A percentile compares a stretch with the other conserved stretches of the same genome.
These are phyloP conservation scores for Ustilago curta DNA, from an alignment of 1,284 basidiomycete genomes.

Conservation along the genomic window DNA sequence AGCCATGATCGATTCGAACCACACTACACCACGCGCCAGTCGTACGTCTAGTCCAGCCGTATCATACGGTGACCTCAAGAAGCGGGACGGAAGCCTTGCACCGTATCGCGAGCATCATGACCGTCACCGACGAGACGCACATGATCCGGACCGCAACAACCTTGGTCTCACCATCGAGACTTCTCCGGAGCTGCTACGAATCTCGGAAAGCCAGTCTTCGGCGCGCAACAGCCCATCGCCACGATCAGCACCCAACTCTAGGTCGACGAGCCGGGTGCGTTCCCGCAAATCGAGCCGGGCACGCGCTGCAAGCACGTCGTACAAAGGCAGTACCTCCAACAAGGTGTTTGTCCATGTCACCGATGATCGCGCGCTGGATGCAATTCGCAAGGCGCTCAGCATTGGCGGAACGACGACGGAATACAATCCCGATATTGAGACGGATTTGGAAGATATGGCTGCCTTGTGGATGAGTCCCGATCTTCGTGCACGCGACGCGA, in stretches of 20 bases:
- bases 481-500: slow-evolving; percentile 20
- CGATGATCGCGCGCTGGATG: slow-evolving; percentile 57
- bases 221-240: slow-evolving; percentile 19
- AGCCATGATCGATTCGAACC: slow-evolving; percentile 50
- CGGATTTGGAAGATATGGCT: slow-evolving; percentile 31
- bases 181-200: slow-evolving; percentile 41
- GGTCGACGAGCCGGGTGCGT: slow-evolving; percentile 43
- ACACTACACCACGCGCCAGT: slow-evolving; percentile 48
- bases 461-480: slow-evolving; percentile 35
- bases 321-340: slow-evolving; percentile 25
- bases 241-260: slow-evolving; percentile 35
- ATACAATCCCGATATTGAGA: slow-evolving; percentile 40
- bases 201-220: slow-evolving; percentile 18
- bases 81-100: slow-evolving; percentile 30
- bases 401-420: slow-evolving; percentile 60
- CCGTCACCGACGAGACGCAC: slow-evolving; percentile 8
- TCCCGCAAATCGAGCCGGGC: slow-evolving; percentile 42
- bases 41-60: slow-evolving; percentile 45
- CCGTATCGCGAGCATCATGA: slow-evolving; percentile 20
- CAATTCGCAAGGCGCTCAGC: slow-evolving; percentile 58
- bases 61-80: slow-evolving; percentile 34
- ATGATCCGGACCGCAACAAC: slow-evolving; percentile 17
- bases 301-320: slow-evolving; percentile 30
- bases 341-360: slow-evolving; percentile 60
- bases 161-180: slow-evolving; percentile 51